Evolutionary conservation across 2,329 filamentous ascomycete genomes (phyloP).

Genomic region (Malbranchea cinnamomea): DNA sequence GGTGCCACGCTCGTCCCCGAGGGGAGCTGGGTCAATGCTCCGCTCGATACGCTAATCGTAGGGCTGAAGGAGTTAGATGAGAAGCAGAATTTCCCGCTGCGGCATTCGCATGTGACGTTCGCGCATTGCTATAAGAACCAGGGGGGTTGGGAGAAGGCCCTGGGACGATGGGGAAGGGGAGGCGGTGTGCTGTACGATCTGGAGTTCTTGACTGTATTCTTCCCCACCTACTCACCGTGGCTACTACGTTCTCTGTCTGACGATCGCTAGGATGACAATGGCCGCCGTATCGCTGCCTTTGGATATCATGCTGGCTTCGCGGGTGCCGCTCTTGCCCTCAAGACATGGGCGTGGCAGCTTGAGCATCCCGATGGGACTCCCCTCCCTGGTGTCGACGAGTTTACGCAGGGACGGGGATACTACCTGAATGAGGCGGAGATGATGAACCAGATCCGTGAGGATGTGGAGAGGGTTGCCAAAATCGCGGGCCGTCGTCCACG

Average conservation of each 20-base stretch:
- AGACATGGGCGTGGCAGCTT: slow-evolving; percentile 75
- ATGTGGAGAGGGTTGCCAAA: slow-evolving; percentile 50
- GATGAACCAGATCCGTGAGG: slow-evolving; percentile 57
- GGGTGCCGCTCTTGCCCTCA: slow-evolving; percentile 52
- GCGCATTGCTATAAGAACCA: slow-evolving; percentile 15
- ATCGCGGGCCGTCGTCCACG: slow-evolving; percentile 54
- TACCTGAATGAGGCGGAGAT: slow-evolving; percentile 57
- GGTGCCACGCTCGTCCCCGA: slow-evolving; percentile 25
- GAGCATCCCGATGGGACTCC: slow-evolving; percentile 50
- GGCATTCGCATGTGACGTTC: slow-evolving; percentile 14
- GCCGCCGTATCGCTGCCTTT: slow-evolving; percentile 11
- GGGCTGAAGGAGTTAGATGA: slow-evolving; percentile 14
- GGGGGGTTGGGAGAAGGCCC: slow-evolving; percentile 12
- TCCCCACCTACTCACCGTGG: not conserved
- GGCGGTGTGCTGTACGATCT: slow-evolving; percentile 13
- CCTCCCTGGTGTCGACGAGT: slow-evolving; percentile 47
- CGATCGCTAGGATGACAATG: slow-evolving; percentile 10
- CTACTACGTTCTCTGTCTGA: not conserved
- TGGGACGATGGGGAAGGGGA: slow-evolving; percentile 13
- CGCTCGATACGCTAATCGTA: slow-evolving; percentile 13
- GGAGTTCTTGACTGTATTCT: slow-evolving; percentile 13
- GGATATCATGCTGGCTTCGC: slow-evolving; percentile 61
- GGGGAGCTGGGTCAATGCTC: slow-evolving; percentile 26
- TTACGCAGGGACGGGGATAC: slow-evolving; percentile 23
- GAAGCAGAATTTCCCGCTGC: slow-evolving; percentile 11